Percentiles rank a stretch among this genome's conserved stretches.
Evolutionary conservation across 2,329 filamentous ascomycete genomes (phyloP).

Genomic region (Graphilbum sp.): DNA sequence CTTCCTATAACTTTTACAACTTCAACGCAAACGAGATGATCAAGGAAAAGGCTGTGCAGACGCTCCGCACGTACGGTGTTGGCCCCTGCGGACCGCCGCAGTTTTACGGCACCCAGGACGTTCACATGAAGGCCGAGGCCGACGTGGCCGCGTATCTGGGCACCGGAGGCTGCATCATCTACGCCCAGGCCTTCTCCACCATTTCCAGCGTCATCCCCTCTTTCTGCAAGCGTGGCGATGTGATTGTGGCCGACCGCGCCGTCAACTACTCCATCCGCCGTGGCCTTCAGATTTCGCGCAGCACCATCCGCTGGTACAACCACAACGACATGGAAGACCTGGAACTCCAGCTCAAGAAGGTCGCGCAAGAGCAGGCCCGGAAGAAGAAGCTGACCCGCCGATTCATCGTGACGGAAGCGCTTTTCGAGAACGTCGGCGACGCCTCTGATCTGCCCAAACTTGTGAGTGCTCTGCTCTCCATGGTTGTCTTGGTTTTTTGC

Average conservation of each 20-base stretch:
- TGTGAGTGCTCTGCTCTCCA: conserved; percentile 28
- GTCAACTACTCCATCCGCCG: conserved; percentile 91
- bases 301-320: conserved; percentile 83
- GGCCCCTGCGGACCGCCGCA: conserved; percentile 92
- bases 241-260: conserved; percentile 88
- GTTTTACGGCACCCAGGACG: conserved; percentile 96
- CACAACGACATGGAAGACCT: conserved; percentile 94
- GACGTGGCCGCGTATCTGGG: conserved; percentile 86
- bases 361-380: conserved; percentile 71
- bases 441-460: conserved; percentile 72
- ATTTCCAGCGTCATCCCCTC: conserved; percentile 94
- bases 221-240: conserved; percentile 92
- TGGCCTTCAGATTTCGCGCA: conserved; percentile 82
- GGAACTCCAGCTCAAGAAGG: conserved; percentile 67
- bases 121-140: conserved; percentile 91
- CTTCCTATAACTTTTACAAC: conserved; percentile 95
- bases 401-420: conserved; percentile 89
- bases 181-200: conserved; percentile 90
- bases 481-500: no score
- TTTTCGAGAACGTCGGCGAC: conserved; percentile 86
- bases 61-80: conserved; percentile 86
- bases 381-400: conserved; percentile 78
- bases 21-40: conserved; percentile 84
- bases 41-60: conserved; percentile 89
- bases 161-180: conserved; percentile 79